Percentiles rank a stretch among this genome's conserved stretches.
Conservation (phyloP, 2,329 filamentous ascomycete genomes). For the Fusarium sambucinum region DNA sequence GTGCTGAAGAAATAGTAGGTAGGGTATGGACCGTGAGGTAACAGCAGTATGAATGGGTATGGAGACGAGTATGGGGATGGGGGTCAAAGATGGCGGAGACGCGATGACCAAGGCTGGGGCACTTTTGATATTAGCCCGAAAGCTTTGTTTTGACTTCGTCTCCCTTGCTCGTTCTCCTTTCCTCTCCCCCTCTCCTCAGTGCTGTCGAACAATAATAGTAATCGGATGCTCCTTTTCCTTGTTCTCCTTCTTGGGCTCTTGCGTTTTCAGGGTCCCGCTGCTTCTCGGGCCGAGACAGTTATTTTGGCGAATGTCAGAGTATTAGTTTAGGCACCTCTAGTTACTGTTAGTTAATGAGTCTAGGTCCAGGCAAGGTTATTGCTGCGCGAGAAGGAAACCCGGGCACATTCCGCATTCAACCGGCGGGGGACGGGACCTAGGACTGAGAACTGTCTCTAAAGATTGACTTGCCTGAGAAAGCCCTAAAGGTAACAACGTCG, state of each 20-base stretch:
- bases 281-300: slow-evolving; percentile 39
- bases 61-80: slow-evolving; percentile 11
- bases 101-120: slow-evolving; percentile 25
- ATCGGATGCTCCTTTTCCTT: neutral
- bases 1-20: slow-evolving; percentile 5
- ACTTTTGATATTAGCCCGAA: slow-evolving; percentile 26
- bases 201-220: slow-evolving; percentile 1
- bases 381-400: neutral
- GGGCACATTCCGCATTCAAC: slow-evolving; percentile 22
- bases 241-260: neutral
- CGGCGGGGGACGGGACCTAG: slow-evolving; percentile 7
- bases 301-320: slow-evolving; percentile 22
- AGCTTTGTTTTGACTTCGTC: slow-evolving; percentile 30
- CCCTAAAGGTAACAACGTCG: neutral
- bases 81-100: slow-evolving; percentile 25
- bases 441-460: slow-evolving; percentile 5
- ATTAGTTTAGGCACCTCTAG: slow-evolving; percentile 4
- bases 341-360: slow-evolving; percentile 1
- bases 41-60: slow-evolving; percentile 13
- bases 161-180: neutral
- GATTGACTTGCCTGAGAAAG: slow-evolving; percentile 4
- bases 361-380: neutral
- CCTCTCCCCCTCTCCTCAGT: neutral
- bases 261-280: neutral
- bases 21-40: slow-evolving; percentile 3